These are phyloP conservation scores for Thymus mandschuricus DNA, from an alignment of 257 asterid species.

Conservation along the genomic window DNA sequence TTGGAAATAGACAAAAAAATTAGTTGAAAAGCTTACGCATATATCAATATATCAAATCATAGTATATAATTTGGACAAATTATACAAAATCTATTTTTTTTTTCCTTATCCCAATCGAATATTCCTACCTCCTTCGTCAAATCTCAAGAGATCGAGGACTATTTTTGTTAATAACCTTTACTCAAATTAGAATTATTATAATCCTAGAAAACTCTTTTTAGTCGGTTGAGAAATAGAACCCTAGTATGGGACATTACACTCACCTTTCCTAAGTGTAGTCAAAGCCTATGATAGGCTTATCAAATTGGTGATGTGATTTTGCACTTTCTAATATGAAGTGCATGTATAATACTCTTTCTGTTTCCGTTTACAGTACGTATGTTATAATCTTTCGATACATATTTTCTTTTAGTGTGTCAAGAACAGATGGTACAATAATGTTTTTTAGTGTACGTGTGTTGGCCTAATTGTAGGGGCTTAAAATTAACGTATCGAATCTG, in stretches of 20 bases:
- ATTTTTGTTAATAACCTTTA: not conserved
- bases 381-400: too few relatives aligned
- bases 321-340: too few relatives aligned
- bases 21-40: conserved; percentile 13
- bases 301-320: not conserved
- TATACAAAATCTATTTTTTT: not conserved
- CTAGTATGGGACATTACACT: conserved; percentile 23
- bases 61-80: conserved; percentile 1
- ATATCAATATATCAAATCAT: not conserved
- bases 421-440: too few relatives aligned
- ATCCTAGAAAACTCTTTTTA: not conserved
- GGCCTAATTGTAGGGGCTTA: too few relatives aligned
- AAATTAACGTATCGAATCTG: too few relatives aligned
- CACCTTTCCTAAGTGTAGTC: conserved; percentile 2
- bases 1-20: conserved; percentile 2
- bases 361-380: too few relatives aligned
- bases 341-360: too few relatives aligned
- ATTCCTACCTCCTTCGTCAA: conserved; percentile 21
- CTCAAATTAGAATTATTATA: too few relatives aligned
- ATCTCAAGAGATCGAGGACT: not conserved
- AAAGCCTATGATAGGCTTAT: not conserved
- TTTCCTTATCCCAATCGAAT: not conserved
- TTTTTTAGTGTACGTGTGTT: too few relatives aligned
- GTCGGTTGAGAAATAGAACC: conserved; percentile 7
- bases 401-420: too few relatives aligned